phyloP scores from a whole-genome alignment of 495 filamentous ascomycete genomes.

The Rhypophila decipiens region DNA sequence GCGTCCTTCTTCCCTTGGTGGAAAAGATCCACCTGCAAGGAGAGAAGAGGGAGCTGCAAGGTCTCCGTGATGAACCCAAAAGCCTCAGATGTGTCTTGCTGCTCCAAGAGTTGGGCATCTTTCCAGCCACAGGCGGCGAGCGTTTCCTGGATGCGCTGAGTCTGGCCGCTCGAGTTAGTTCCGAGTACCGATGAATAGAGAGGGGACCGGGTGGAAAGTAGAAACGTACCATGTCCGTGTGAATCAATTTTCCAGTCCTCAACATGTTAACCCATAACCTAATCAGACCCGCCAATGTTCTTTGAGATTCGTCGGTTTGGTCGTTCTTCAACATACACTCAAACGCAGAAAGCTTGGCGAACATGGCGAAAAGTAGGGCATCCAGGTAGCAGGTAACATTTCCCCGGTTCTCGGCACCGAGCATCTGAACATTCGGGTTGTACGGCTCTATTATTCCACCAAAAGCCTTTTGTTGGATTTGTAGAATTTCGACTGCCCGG shows the following conservation, averaged over 20 bases:
- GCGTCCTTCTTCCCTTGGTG: slow-evolving; percentile 77
- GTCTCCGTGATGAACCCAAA: slow-evolving; percentile 91
- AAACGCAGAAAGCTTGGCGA: slow-evolving; percentile 80
- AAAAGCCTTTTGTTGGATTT: slow-evolving; percentile 70
- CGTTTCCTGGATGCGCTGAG: slow-evolving; percentile 71
- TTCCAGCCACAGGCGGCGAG: slow-evolving; percentile 87
- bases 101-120: slow-evolving; percentile 65
- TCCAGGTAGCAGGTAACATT: slow-evolving; percentile 90
- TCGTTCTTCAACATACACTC: slow-evolving; percentile 69
- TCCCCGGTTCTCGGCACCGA: slow-evolving; percentile 81
- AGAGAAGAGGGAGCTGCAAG: slow-evolving; percentile 79
- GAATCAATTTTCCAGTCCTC: slow-evolving; percentile 76
- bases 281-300: slow-evolving; percentile 64
- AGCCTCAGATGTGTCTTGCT: slow-evolving; percentile 93
- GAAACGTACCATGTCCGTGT: slow-evolving; percentile 68
- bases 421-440: slow-evolving; percentile 59
- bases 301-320: slow-evolving; percentile 61
- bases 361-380: slow-evolving; percentile 93
- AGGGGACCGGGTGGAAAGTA: not conserved
- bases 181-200: not conserved
- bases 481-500: slow-evolving; percentile 67
- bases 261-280: slow-evolving; percentile 92
- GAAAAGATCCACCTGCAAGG: slow-evolving; percentile 90
- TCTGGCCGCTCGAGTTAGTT: slow-evolving; percentile 49
- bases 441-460: slow-evolving; percentile 73